Base-by-base conservation (phyloP, 306 rosid species). In the Phaseolus lunatus region DNA sequence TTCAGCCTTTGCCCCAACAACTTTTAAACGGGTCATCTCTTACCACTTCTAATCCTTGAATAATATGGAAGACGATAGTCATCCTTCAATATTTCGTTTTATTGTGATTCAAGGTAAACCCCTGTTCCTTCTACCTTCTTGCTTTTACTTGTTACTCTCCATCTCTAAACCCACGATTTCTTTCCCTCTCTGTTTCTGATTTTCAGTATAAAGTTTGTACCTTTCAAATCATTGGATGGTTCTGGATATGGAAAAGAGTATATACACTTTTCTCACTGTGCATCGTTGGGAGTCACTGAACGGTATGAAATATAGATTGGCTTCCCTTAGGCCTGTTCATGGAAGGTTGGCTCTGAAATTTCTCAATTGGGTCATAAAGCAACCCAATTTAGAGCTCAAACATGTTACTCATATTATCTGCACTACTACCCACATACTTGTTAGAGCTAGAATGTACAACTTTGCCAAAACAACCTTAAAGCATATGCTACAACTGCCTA, bases 241-340 rank as follows among this genome's bases (percentile, higher is more conserved):
- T 73, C 71, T 76, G 24, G 80, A 81, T 2, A 85, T 88, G 95
- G 95, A 88, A 64, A 89, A 92, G 71, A 92, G 97, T 73, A 84
- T 92, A 67, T 92, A 89, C 71, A 56, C 90, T 18, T 82, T 89
- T 78, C 88, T 92, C 45, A 89, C 94, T 13, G 22, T 92, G 3
- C 88, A 87, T 85, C 91, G 95, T 53, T 89, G 97, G 97, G 91
- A 86, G 75, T 92, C 94, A 20, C 85, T 92, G 56, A 92, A 89
- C 79, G 84, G 82, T 72, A 92, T 92, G 97, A 88, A 76, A 26
- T 92, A 92, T 70, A 85, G 80, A 73, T 70, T 88, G 53, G 82
- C 89, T 79, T 79, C 97, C 45, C 91, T 92, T n/a, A 86, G 95
- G 75, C 97, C 95, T 52, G 84, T 92, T 5, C 97, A 92, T 74